A percentile compares a stretch with the other conserved stretches of the same genome.
phyloP scores from a whole-genome alignment of 805 yeast genomes.

The Myxozyma monticola region DNA sequence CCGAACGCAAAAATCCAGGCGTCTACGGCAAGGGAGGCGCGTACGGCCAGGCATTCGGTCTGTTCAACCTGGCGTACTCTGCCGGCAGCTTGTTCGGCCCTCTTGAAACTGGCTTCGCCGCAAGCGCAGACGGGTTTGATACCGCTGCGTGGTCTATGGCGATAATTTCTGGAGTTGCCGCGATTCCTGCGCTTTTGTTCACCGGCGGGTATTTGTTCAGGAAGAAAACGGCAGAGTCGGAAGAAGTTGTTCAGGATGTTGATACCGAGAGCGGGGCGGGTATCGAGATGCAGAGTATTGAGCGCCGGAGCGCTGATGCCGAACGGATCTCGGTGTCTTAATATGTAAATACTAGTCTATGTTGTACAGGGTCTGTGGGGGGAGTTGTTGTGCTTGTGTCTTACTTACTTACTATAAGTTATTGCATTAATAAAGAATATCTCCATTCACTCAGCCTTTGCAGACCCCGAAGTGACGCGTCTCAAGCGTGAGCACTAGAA shows the following conservation, averaged over 20 bases:
- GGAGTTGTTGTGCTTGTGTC: no score
- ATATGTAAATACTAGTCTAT: no score
- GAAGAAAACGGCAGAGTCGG: background rate
- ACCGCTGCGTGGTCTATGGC: slow-evolving; percentile 22
- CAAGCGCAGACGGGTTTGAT: slow-evolving; percentile 34
- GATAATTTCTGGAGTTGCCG: slow-evolving; percentile 7
- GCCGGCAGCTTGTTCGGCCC: slow-evolving; percentile 41
- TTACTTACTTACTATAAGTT: no score
- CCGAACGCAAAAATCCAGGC: slow-evolving; percentile 36
- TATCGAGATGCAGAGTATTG: no score
- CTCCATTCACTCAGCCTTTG: no score
- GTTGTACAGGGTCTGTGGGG: no score
- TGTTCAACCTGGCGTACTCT: slow-evolving; percentile 39
- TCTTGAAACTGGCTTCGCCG: slow-evolving; percentile 36
- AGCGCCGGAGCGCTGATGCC: no score
- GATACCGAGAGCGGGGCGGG: no score
- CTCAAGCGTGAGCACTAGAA: no score
- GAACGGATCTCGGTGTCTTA: no score
- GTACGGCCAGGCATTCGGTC: slow-evolving; percentile 39
- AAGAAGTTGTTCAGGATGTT: background rate
- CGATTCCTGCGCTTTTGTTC: slow-evolving; percentile 34
- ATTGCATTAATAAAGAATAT: no score
- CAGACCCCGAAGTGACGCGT: no score
- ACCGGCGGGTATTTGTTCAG: slow-evolving; percentile 34
- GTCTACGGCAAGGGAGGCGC: slow-evolving; percentile 38